phyloP scores from a whole-genome alignment of 768 basidiomycete genomes.

The Termitomyces bulborhizus region DNA sequence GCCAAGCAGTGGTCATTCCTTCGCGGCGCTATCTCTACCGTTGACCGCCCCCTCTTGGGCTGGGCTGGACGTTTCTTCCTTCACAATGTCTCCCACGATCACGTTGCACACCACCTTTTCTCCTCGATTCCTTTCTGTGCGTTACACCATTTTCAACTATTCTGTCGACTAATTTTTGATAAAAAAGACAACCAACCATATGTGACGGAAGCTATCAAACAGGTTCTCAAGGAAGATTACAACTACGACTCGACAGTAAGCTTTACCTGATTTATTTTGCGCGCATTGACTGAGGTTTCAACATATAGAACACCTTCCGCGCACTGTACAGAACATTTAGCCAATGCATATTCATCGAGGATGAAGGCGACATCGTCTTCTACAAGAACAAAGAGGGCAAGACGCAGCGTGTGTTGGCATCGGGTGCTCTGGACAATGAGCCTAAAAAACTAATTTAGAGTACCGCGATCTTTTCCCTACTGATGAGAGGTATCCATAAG shows the following conservation, averaged over 20 bases:
- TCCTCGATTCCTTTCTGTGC: slow-evolving; percentile 52
- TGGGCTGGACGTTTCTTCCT: slow-evolving; percentile 61
- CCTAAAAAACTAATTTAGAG: slow-evolving; percentile 3
- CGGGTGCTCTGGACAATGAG: slow-evolving; percentile 9
- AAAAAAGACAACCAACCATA: slow-evolving; percentile 48
- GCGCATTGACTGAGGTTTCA: not conserved
- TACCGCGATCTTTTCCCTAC: too few species aligned
- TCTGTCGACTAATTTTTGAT: not conserved
- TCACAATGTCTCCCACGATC: slow-evolving; percentile 47
- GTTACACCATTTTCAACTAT: slow-evolving; percentile 3
- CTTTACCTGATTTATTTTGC: not conserved
- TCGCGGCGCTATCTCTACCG: slow-evolving; percentile 51
- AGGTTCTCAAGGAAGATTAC: slow-evolving; percentile 49
- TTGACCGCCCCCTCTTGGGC: slow-evolving; percentile 53
- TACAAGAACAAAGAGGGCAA: slow-evolving; percentile 50
- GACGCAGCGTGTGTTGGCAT: slow-evolving; percentile 27
- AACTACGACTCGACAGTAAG: slow-evolving; percentile 56
- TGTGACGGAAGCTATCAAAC: slow-evolving; percentile 48
- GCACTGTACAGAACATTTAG: slow-evolving; percentile 57
- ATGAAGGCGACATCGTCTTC: slow-evolving; percentile 56
- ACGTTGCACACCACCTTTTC: slow-evolving; percentile 57
- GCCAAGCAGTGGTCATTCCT: slow-evolving; percentile 48
- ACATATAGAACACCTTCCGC: slow-evolving; percentile 44
- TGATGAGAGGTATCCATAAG: too few species aligned
- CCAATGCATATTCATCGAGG: slow-evolving; percentile 57